Percentiles rank a stretch among this genome's conserved stretches.
Conservation (phyloP, 768 basidiomycete species). For the Rhizopogon salebrosus region DNA sequence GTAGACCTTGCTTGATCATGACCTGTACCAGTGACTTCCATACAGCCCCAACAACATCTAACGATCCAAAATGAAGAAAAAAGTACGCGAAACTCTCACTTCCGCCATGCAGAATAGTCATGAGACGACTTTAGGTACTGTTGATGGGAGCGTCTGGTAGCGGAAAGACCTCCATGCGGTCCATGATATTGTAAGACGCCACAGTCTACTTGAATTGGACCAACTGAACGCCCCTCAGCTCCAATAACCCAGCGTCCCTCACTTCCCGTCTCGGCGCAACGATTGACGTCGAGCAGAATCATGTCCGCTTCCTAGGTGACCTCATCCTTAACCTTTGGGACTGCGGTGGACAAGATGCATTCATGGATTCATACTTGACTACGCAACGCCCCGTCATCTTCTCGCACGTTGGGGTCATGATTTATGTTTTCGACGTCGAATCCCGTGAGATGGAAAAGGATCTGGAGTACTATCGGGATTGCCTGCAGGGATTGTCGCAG, state of each 20-base stretch:
- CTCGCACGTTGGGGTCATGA: slow-evolving; percentile 93
- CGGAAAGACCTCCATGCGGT: slow-evolving; percentile 97
- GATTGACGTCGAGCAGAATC: slow-evolving; percentile 96
- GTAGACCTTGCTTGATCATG: too few species aligned
- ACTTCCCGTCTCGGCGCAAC: slow-evolving; percentile 92
- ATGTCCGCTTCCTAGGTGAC: slow-evolving; percentile 94
- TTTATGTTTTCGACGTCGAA: slow-evolving; percentile 97
- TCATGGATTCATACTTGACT: slow-evolving; percentile 95
- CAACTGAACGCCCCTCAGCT: slow-evolving; percentile 41
- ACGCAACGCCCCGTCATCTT: slow-evolving; percentile 93
- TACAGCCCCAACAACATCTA: neutral
- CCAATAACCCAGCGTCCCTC: slow-evolving; percentile 89
- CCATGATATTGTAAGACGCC: slow-evolving; percentile 86
- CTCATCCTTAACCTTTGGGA: slow-evolving; percentile 97
- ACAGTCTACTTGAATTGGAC: slow-evolving; percentile 1
- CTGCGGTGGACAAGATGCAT: slow-evolving; percentile 96
- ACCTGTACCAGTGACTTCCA: neutral
- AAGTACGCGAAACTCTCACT: slow-evolving; percentile 11
- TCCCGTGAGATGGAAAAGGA: slow-evolving; percentile 81
- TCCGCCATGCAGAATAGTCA: neutral
- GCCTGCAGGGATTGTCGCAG: slow-evolving; percentile 75
- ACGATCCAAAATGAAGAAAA: slow-evolving; percentile 24
- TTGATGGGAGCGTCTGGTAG: slow-evolving; percentile 97
- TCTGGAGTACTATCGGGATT: slow-evolving; percentile 87
- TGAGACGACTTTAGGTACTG: slow-evolving; percentile 58